phyloP scores from a whole-genome alignment of 73 alveolate genomes.

The Stentor roeselii region DNA sequence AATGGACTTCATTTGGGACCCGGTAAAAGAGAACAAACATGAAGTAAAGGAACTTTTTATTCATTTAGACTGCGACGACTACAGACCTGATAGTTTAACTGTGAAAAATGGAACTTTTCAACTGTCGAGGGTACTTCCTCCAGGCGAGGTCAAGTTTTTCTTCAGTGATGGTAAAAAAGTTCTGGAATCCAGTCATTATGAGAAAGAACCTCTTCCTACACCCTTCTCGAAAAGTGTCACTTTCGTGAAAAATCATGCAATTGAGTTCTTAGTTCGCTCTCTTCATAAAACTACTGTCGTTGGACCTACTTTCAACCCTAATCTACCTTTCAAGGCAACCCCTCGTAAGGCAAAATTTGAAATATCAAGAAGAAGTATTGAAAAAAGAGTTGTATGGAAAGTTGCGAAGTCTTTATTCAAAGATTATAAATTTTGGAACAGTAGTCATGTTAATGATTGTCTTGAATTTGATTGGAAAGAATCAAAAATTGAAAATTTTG shows the following conservation, averaged over 20 bases:
- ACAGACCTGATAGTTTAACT: conserved; percentile 55
- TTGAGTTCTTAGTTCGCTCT: neutral
- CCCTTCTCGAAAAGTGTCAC: neutral
- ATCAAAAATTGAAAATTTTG: conserved; percentile 48
- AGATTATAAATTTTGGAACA: conserved; percentile 60
- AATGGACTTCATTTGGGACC: neutral
- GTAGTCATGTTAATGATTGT: conserved; percentile 41
- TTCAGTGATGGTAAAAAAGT: conserved; percentile 16
- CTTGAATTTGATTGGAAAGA: conserved; percentile 71
- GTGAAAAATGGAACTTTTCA: conserved; percentile 32
- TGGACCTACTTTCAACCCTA: neutral
- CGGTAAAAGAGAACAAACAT: neutral
- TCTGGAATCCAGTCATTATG: neutral
- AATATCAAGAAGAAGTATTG: neutral
- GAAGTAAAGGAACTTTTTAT: conserved; percentile 48
- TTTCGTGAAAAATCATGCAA: neutral
- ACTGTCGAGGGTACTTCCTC: conserved; percentile 80
- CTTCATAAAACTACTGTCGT: neutral
- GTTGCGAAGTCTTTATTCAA: conserved; percentile 63
- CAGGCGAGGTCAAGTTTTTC: conserved; percentile 67
- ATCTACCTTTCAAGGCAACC: neutral
- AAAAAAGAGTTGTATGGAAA: conserved; percentile 47
- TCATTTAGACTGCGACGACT: conserved; percentile 79
- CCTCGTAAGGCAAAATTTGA: neutral
- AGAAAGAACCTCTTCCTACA: neutral